Evolutionary conservation across 139 green algal genomes (phyloP).

Genomic region (Coccomyxa sp.): DNA sequence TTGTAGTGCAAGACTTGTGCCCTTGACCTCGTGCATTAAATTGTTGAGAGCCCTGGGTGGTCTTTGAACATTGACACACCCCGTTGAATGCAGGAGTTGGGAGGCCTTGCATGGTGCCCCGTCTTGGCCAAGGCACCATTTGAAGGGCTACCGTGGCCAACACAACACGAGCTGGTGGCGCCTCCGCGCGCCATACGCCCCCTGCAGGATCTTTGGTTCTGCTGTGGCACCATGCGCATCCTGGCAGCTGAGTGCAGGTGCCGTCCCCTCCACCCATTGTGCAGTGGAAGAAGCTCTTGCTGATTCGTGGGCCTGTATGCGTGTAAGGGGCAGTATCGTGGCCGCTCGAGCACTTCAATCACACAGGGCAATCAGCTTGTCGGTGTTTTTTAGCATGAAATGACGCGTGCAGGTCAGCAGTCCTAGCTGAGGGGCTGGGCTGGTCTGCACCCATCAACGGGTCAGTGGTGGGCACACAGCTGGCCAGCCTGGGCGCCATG

Average conservation of each 20-base stretch:
- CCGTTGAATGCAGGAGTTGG: constrained; percentile 23
- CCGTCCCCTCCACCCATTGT: too few relatives aligned
- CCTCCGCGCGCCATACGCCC: constrained; percentile 43
- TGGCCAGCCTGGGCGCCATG: constrained; percentile 37
- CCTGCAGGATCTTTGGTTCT: constrained; percentile 54
- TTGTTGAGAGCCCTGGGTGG: neutral
- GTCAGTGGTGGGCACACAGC: constrained; percentile 47
- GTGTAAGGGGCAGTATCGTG: too few relatives aligned
- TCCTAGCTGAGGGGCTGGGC: constrained; percentile 32
- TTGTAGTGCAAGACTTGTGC: too few relatives aligned
- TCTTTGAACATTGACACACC: neutral
- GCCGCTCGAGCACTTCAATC: too few relatives aligned
- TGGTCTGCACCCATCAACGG: constrained; percentile 32
- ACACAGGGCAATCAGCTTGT: too few relatives aligned
- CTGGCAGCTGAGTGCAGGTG: constrained; percentile 54
- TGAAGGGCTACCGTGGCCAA: constrained; percentile 52
- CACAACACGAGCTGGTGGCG: constrained; percentile 16
- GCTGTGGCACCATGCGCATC: constrained; percentile 35
- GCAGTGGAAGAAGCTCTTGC: too few relatives aligned
- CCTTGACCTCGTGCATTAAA: too few relatives aligned
- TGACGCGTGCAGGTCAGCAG: neutral
- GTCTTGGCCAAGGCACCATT: constrained; percentile 34
- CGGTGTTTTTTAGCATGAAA: too few relatives aligned
- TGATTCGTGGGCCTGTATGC: too few relatives aligned
- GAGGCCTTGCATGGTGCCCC: constrained; percentile 53